Evolutionary conservation across 2,329 filamentous ascomycete species (phyloP), one percentile per base, ranked within the genome.

Genomic region (Zasmidium angulare): DNA sequence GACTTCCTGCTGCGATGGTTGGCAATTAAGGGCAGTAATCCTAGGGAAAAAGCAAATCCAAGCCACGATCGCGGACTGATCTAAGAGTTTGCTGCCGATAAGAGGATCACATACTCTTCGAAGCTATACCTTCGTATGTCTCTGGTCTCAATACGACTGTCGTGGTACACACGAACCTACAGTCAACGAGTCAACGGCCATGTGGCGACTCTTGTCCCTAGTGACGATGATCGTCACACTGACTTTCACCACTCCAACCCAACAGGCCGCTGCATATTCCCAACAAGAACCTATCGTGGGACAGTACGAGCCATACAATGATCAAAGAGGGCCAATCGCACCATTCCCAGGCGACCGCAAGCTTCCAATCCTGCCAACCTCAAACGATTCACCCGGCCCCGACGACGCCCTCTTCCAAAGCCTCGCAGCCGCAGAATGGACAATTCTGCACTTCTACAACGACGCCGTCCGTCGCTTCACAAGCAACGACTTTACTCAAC

Each of bases 261-360:
- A 43, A 17, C 36, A 43, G 9, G 6, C 36, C 36, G 36, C 36
- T 17, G 3, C 12, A 17, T 43, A 43, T 17, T 7, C 12, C 9
- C 36, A 43, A 19, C 36, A 43, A 43, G 36, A 43, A 19, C 53
- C 53, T 12, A 49, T 49, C 11, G 17, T 21, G 6, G 53, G 53
- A 14, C 53, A 48, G 26, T 31, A 55, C 24, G 53, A 55, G 29
- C 53, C 46, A 19, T 55, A 55, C 19, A 55, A 55, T 19, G 48
- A 10, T 19, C 22, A 21, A 21, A 40, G 22, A 1, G 53, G 53
- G 3, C 23, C 43, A 1, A 14, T 48, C 3, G 9, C 24, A n/a
- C 53, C 43, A 17, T 47, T 23, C 2, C 46, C 53, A 31, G 53
- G 53, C 12, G 24, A 49, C 43, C 29, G 46, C 20, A 31, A 24